Evolutionary conservation across 129 eudicot species (phyloP), one percentile per base, ranked within the genome.

Genomic region (Flaveria trinervia): DNA sequence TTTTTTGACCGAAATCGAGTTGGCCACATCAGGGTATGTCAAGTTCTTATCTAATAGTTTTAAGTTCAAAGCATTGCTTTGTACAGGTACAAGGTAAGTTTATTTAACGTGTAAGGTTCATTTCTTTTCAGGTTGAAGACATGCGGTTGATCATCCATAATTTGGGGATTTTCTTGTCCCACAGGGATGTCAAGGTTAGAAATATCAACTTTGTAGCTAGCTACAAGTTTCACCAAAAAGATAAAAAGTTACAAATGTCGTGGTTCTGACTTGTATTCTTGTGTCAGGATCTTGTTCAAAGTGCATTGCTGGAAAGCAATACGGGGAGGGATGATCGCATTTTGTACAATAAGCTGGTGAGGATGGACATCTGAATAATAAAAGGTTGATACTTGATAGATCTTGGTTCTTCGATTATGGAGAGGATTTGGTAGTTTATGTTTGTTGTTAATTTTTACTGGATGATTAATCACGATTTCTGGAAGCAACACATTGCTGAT

Each of bases 1-100:
- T 94, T 94, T 77, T 94, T 94, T 85, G 98, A 94, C 70, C 88
- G 98, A 45, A 94, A 91, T 71, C 86, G 97, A 74, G 98, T 77
- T 55, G 98, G 98, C 72, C 82, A 89, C 84, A 70, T 94, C 60
- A 83, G 98, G 88, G 98, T 94, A 84, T 84, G 74, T 51, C 11
- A n/a, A 45, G 20, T 62, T 17, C 13, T 30, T 69, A 11, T 48
- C 41, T 64, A 64, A 4, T 33, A 36, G 52, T 23, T 71, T 48
- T 28, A 48, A 33, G 6, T 22, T 67, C 9, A 5, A 45, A 45
- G 50, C 50, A 45, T 11, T 45, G 50, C 14, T 45, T 45, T 45
- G 50, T 45, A 0, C 14, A 45, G 3, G 13, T 11, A 10, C 13
- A 11, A 11, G 14, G 50, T 3, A 7, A 60, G 44, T 70, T 17